Evolutionary conservation across 768 basidiomycete species (phyloP).

Genomic region (Phaffia australis): DNA sequence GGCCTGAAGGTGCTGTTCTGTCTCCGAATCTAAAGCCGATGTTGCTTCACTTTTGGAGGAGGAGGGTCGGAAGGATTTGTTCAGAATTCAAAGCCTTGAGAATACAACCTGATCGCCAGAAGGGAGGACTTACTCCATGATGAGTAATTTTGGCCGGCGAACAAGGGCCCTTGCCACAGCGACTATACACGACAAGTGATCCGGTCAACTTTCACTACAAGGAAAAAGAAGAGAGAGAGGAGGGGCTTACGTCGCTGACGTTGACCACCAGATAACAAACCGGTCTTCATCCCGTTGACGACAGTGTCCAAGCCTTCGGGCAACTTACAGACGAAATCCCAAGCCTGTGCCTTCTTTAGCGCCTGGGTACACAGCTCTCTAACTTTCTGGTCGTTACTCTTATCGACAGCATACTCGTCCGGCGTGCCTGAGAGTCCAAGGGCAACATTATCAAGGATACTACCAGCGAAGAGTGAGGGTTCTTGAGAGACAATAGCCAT

Average conservation of each 20-base stretch:
- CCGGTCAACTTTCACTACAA: neutral
- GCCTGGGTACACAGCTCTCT: constrained; percentile 27
- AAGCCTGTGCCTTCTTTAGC: constrained; percentile 34
- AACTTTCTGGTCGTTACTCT: constrained; percentile 30
- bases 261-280: constrained; percentile 37
- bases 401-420: constrained; percentile 27
- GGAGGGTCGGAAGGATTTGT: too few relatives aligned
- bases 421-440: constrained; percentile 35
- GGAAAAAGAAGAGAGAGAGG: too few relatives aligned
- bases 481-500: constrained; percentile 24
- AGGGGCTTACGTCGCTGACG: constrained; percentile 23
- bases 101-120: too few relatives aligned
- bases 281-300: constrained; percentile 32
- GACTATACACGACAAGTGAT: neutral
- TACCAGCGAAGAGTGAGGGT: constrained; percentile 28
- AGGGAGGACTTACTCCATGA: constrained; percentile 25
- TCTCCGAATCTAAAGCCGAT: constrained; percentile 23
- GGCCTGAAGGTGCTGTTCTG: constrained; percentile 23
- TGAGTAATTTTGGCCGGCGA: constrained; percentile 18
- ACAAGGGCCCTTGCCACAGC: constrained; percentile 28
- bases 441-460: constrained; percentile 37
- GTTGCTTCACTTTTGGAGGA: constrained; percentile 12
- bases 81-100: neutral
- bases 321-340: constrained; percentile 34
- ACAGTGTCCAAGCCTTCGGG: constrained; percentile 34